Base-by-base conservation (phyloP, 1,139 yeast species). In the Torulaspora globosa region DNA sequence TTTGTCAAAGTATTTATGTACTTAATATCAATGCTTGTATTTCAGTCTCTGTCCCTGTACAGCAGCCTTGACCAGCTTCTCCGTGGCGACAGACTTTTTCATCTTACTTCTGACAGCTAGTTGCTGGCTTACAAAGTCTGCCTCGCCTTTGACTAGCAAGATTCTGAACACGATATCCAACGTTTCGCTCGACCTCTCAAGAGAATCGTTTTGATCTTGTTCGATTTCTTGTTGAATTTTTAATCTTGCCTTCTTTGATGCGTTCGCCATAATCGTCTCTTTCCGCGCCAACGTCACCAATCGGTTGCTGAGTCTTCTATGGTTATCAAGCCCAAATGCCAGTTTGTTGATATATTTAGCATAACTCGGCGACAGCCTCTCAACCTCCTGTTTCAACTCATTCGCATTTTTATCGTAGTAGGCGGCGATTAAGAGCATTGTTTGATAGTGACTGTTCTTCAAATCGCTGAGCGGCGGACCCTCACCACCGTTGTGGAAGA, bases 401-500 rank as follows among this genome's bases (percentile, higher is more conserved):
- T 63, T 52, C 0, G 72, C 68, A n/a, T 75, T 70, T 47, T 76
- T 70, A 53, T 82, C 88, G 59, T 84, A 85, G 59, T 79, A 80
- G 1, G 77, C 80, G 1, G 90, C 88, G 14, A 85, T 71, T 18
- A 84, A 67, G 50, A 82, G 67, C 18, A 86, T 64, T 29, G 81
- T 76, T 60, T 84, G 88, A 60, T 83, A 85, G 33, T 76, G 76
- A 39, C 75, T 79, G 47, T 79, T 79, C 53, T 81, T 82, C 57
- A 87, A 68, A 9, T 77, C 79, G 52, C 76, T 80, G 34, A 85
- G 60, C 0, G 89, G 77, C 0, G 94, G 94, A 0, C 96, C 96
- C 41, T 83, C 84, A 0, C 96, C 96, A 47, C 78, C 82, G 58
- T 85, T 83, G 60, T 87, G 81, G 67, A 88, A 87, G 61, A 86